A percentile compares a stretch with the other conserved stretches of the same genome.
phyloP scores from a whole-genome alignment of 176 grass and related monocot genomes.

The Musa acuminata region DNA sequence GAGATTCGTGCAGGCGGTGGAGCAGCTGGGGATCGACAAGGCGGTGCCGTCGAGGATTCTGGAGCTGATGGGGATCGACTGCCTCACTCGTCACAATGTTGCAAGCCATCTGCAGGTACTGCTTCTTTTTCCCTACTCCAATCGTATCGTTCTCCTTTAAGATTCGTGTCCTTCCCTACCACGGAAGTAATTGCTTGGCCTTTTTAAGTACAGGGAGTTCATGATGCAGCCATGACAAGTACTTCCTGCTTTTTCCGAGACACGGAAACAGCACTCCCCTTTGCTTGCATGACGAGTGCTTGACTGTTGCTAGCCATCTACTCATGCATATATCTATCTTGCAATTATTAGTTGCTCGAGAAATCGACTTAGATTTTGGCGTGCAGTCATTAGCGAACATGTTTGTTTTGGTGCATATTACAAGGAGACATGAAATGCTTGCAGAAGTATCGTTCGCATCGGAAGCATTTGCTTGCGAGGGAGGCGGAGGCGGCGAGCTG shows the following conservation, averaged over 20 bases:
- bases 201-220: no score
- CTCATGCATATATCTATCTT: no score
- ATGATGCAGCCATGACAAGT: no score
- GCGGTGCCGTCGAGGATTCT: constrained; percentile 91
- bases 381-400: no score
- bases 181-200: no score
- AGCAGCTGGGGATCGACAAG: constrained; percentile 92
- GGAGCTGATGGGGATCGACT: constrained; percentile 78
- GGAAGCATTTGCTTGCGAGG: constrained; percentile 69
- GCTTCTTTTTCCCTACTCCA: not conserved
- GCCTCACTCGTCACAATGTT: constrained; percentile 85
- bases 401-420: no score
- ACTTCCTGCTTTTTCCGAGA: no score
- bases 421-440: not conserved
- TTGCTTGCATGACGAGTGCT: no score
- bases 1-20: constrained; percentile 89
- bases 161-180: not conserved
- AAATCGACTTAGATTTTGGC: no score
- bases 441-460: constrained; percentile 92
- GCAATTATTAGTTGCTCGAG: no score
- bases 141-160: not conserved
- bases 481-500: constrained; percentile 72
- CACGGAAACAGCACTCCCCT: no score
- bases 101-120: constrained; percentile 88
- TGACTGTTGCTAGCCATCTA: no score